Percentiles rank a stretch among this genome's conserved stretches.
phyloP scores from a whole-genome alignment of 1,284 basidiomycete species.

The Moesziomyces parantarcticus region DNA sequence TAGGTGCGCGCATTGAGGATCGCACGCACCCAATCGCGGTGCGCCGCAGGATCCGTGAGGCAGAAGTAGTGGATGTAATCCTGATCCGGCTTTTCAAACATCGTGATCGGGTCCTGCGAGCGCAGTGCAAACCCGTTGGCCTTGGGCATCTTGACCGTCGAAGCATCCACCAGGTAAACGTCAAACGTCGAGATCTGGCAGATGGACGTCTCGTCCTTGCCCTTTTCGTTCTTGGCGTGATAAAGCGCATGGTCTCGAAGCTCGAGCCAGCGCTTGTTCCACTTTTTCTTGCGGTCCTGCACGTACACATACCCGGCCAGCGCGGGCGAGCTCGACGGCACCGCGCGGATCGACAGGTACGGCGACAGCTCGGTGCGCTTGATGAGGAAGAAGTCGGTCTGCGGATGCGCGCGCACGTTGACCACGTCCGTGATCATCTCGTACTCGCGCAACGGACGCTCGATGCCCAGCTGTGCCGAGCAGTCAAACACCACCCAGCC shows the following conservation, averaged over 20 bases:
- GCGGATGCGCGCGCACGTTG: slow-evolving; percentile 40
- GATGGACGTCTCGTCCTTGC: slow-evolving; percentile 60
- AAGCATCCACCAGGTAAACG: slow-evolving; percentile 59
- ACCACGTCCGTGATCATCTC: slow-evolving; percentile 60
- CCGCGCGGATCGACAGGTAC: slow-evolving; percentile 50
- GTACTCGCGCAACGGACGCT: slow-evolving; percentile 66
- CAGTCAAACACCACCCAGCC: slow-evolving; percentile 65
- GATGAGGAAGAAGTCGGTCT: slow-evolving; percentile 58
- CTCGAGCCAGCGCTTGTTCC: slow-evolving; percentile 66
- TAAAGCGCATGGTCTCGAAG: slow-evolving; percentile 63
- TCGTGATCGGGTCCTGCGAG: slow-evolving; percentile 51
- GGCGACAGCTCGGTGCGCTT: slow-evolving; percentile 60
- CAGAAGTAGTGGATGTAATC: slow-evolving; percentile 63
- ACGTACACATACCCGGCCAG: slow-evolving; percentile 64
- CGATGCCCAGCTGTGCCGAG: slow-evolving; percentile 54
- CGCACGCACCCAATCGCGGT: slow-evolving; percentile 63
- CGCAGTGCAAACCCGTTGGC: slow-evolving; percentile 62
- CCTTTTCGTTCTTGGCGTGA: slow-evolving; percentile 64
- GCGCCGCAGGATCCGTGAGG: slow-evolving; percentile 60
- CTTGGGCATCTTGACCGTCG: slow-evolving; percentile 56
- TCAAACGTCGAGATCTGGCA: slow-evolving; percentile 62
- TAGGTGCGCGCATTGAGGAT: slow-evolving; percentile 63
- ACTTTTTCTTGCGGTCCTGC: slow-evolving; percentile 60
- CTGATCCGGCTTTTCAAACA: slow-evolving; percentile 61
- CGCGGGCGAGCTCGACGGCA: slow-evolving; percentile 54